A percentile compares a stretch with the other conserved stretches of the same genome.
phyloP scores from a whole-genome alignment of 176 grass and related monocot genomes.

The Aegilops sharonensis region DNA sequence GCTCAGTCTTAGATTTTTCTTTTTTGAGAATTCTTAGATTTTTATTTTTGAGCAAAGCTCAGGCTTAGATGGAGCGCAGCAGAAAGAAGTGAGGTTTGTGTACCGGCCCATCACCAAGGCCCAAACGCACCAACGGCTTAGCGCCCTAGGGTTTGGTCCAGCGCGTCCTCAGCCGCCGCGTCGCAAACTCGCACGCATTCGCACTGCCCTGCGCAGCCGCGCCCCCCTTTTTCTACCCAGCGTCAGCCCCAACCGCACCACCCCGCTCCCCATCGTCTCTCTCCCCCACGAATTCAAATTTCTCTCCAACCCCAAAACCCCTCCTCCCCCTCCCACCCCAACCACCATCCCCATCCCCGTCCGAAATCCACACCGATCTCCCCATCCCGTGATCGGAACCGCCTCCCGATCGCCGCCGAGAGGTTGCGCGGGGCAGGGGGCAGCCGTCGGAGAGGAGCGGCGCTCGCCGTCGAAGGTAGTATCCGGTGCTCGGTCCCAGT shows the following conservation, averaged over 20 bases:
- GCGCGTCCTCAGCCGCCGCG: neutral
- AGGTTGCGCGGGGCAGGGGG: neutral
- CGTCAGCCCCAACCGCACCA: neutral
- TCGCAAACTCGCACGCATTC: neutral
- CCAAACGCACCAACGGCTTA: neutral
- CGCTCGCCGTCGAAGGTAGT: constrained; percentile 2
- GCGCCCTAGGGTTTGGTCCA: neutral
- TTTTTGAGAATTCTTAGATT: too few relatives aligned
- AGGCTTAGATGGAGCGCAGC: too few relatives aligned
- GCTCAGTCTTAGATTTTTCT: too few relatives aligned
- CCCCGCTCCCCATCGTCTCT: neutral
- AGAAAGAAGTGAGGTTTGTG: too few relatives aligned
- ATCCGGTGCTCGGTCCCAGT: neutral
- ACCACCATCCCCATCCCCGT: neutral
- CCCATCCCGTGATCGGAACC: neutral
- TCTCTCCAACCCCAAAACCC: neutral
- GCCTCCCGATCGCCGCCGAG: neutral
- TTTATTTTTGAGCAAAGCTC: too few relatives aligned
- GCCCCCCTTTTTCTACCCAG: neutral
- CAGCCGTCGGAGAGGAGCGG: neutral
- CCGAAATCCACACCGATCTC: neutral
- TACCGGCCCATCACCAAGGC: neutral
- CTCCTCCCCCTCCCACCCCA: neutral
- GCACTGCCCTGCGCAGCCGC: neutral
- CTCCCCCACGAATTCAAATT: constrained; percentile 17